These are phyloP conservation scores for Pythium scleroteichum DNA, from an alignment of 352 stramenopile genomes.

Conservation along the genomic window DNA sequence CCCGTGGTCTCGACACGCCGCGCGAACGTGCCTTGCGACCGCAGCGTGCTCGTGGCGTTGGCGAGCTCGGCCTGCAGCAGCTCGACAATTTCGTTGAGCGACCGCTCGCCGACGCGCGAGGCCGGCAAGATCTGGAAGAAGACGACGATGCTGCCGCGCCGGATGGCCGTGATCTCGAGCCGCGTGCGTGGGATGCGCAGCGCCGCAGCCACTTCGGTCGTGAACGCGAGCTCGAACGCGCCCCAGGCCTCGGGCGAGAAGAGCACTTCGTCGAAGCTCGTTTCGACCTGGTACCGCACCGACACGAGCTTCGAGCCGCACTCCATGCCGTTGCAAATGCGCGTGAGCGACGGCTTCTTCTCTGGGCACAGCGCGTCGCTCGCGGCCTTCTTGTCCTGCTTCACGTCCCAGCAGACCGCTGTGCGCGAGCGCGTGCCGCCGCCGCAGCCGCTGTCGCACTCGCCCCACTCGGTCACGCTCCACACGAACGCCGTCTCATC, in stretches of 20 bases:
- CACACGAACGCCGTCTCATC: constrained; percentile 42
- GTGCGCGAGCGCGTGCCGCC: constrained; percentile 50
- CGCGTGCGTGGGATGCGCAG: constrained; percentile 59
- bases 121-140: constrained; percentile 69
- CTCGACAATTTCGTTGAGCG: constrained; percentile 70
- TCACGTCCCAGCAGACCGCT: constrained; percentile 42
- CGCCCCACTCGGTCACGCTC: constrained; percentile 57
- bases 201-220: constrained; percentile 58
- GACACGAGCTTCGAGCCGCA: constrained; percentile 70
- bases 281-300: constrained; percentile 70
- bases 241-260: constrained; percentile 52
- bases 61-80: constrained; percentile 51
- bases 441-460: constrained; percentile 64
- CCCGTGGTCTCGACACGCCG: constrained; percentile 56
- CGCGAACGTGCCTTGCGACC: constrained; percentile 67
- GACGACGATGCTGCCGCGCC: constrained; percentile 61
- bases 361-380: constrained; percentile 34
- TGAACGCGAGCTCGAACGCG: constrained; percentile 68
- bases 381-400: constrained; percentile 27
- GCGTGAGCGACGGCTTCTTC: constrained; percentile 53
- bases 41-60: constrained; percentile 59
- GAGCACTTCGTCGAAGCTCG: constrained; percentile 74
- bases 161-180: constrained; percentile 54
- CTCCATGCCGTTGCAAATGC: constrained; percentile 78
- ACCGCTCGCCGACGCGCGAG: constrained; percentile 55